A percentile compares a stretch with the other conserved stretches of the same genome.
Evolutionary conservation across 2,329 filamentous ascomycete genomes (phyloP).

Genomic region (Neoscytalidium dimidiatum): DNA sequence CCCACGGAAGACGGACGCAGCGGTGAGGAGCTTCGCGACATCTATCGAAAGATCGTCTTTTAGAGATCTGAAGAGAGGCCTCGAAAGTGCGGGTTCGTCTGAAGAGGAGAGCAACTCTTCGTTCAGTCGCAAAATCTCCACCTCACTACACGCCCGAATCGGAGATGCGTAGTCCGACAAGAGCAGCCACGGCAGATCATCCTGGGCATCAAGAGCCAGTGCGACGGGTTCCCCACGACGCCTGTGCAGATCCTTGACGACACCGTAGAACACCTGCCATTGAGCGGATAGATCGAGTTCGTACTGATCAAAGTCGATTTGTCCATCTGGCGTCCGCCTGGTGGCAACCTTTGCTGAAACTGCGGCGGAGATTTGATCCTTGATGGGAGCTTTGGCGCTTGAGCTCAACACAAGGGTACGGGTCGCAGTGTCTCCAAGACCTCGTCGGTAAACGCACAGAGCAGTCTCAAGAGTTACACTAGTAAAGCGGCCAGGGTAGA

Average conservation of each 20-base stretch:
- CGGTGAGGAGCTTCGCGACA: slow-evolving; percentile 65
- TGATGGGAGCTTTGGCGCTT: slow-evolving; percentile 58
- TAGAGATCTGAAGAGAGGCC: slow-evolving; percentile 37
- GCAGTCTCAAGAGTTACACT: slow-evolving; percentile 80
- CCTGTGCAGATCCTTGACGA: slow-evolving; percentile 83
- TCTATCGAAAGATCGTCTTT: slow-evolving; percentile 57
- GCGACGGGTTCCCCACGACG: slow-evolving; percentile 80
- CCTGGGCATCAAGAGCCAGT: slow-evolving; percentile 70
- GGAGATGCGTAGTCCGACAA: slow-evolving; percentile 80
- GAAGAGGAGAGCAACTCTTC: slow-evolving; percentile 40
- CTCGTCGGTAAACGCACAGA: slow-evolving; percentile 76
- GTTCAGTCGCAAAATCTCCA: slow-evolving; percentile 78
- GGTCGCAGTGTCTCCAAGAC: slow-evolving; percentile 26
- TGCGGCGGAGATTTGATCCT: slow-evolving; percentile 74
- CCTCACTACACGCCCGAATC: slow-evolving; percentile 74
- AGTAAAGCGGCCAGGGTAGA: slow-evolving; percentile 82
- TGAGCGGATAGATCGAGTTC: slow-evolving; percentile 73
- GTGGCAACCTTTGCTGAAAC: slow-evolving; percentile 70
- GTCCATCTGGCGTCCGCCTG: slow-evolving; percentile 61
- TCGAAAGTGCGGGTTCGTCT: slow-evolving; percentile 23
- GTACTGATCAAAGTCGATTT: slow-evolving; percentile 75
- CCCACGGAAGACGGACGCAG: slow-evolving; percentile 70
- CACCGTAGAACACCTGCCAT: slow-evolving; percentile 87
- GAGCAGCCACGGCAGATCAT: slow-evolving; percentile 78
- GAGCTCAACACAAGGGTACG: slow-evolving; percentile 3